A percentile compares a stretch with the other conserved stretches of the same genome.
Conservation (phyloP, 179 eudicot genomes). For the Amaranthus tricolor region DNA sequence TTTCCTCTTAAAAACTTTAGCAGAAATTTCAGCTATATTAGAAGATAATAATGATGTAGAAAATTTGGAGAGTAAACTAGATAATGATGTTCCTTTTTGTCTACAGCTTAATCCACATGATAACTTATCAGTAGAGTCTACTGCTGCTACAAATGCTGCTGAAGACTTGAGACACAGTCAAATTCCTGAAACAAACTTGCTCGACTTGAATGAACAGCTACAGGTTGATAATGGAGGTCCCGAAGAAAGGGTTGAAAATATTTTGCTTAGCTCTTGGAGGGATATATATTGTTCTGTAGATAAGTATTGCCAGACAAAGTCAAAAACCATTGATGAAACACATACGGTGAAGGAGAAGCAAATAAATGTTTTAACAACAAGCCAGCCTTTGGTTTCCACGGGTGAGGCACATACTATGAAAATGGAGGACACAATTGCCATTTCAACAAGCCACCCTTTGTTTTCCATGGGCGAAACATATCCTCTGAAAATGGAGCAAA, state of each 20-base stretch:
- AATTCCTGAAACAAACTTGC: constrained; percentile 23
- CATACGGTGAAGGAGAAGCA: constrained; percentile 11
- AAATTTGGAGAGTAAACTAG: constrained; percentile 12
- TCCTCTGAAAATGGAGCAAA: too few relatives aligned
- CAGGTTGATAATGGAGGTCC: constrained; percentile 19
- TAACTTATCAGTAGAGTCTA: constrained; percentile 22
- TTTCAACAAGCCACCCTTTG: too few relatives aligned
- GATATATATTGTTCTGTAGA: constrained; percentile 12
- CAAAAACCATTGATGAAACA: constrained; percentile 7
- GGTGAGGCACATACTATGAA: constrained; percentile 15
- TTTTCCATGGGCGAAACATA: too few relatives aligned
- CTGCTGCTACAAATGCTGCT: constrained; percentile 26
- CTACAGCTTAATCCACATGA: constrained; percentile 28
- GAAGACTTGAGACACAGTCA: constrained; percentile 14
- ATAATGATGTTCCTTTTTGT: constrained; percentile 18
- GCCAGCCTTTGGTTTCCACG: constrained; percentile 21
- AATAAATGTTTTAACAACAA: constrained; percentile 14
- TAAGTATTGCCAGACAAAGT: constrained; percentile 7
- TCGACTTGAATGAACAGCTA: constrained; percentile 26
- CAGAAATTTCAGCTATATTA: constrained; percentile 26
- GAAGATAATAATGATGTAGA: constrained; percentile 17
- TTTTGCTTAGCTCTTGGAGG: constrained; percentile 15
- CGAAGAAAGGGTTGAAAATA: constrained; percentile 21
- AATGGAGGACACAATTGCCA: too few relatives aligned
- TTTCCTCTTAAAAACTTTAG: constrained; percentile 20